Evolutionary conservation across 1,284 basidiomycete species (phyloP), one percentile per base, ranked within the genome.

Genomic region (Trichosporon inkin): DNA sequence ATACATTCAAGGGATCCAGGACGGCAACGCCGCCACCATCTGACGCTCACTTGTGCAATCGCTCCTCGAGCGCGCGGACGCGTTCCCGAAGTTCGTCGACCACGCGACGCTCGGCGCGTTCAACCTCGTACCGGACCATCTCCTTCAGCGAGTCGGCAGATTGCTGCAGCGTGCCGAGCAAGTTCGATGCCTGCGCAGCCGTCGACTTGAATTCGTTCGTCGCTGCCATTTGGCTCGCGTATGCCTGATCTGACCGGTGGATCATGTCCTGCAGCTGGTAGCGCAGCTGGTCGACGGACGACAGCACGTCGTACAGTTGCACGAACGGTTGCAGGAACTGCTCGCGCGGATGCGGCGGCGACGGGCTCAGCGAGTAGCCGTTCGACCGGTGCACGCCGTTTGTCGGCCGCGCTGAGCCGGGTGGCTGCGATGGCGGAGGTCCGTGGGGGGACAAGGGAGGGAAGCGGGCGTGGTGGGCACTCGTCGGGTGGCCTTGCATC

Each of bases 61-160:
- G 54, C 37, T 64, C 63, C 60, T 66, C 64, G 19, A 66, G 57
- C 6, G 47, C 34, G 16, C 62, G 58, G 35, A 66, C 37, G 14
- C 64, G 58, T 20, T 63, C 64, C 35, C 62, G 56, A 49, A 66
- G 39, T 38, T 66, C 64, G 39, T 62, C 62, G 3, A 61, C 57
- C 40, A 63, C 62, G 52, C 58, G 55, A 17, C 60, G 56, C 35
- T 71, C 70, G n/a, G 63, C 63, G 32, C 68, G 56, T 19, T 67
- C 68, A 10, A 77, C 69, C 61, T 77, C 74, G 60, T 75, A 75
- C 49, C 74, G 58, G 3, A 77, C 75, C 74, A 77, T 75, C 55
- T 75, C 72, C 65, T 72, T 73, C 44, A 77, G 57, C 60, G 68
- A 72, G 39, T 76, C 74, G 22, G 75, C 72, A 24, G 64, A 68